phyloP scores from a whole-genome alignment of 2,329 filamentous ascomycete species.

The Neodidymelliopsis sp. region DNA sequence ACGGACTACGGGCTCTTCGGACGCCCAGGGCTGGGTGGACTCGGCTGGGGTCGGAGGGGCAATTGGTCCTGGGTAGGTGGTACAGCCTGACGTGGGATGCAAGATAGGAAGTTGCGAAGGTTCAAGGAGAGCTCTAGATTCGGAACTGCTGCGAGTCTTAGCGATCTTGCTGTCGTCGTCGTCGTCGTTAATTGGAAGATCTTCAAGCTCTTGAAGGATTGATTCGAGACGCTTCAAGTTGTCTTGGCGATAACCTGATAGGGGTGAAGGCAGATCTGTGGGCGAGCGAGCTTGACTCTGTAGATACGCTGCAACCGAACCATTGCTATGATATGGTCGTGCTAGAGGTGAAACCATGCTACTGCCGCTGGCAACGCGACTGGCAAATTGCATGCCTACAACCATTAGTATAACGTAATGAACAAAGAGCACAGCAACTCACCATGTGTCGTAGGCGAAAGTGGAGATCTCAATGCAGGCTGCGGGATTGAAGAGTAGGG shows the following conservation, averaged over 20 bases:
- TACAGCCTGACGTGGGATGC: neutral
- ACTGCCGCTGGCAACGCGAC: neutral
- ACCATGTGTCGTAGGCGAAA: constrained; percentile 2
- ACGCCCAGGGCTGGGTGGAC: neutral
- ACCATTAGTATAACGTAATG: neutral
- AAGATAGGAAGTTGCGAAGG: neutral
- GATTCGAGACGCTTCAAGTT: constrained; percentile 9
- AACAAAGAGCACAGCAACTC: neutral
- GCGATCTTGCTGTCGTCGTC: neutral
- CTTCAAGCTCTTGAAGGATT: neutral
- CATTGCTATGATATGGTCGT: neutral
- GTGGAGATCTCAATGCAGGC: neutral
- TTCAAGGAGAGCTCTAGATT: neutral
- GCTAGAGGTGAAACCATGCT: constrained; percentile 16
- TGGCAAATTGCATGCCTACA: constrained; percentile 15
- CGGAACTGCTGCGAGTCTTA: neutral
- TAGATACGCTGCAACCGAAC: constrained; percentile 18
- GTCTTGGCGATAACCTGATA: neutral
- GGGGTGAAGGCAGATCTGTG: neutral
- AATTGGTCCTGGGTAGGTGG: neutral
- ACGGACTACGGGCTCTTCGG: constrained; percentile 7
- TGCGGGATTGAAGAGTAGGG: constrained; percentile 9
- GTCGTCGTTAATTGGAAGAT: constrained; percentile 1
- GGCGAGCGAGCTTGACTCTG: constrained; percentile 8
- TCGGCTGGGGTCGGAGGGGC: constrained; percentile 13